Evolutionary conservation across 352 stramenopile genomes (phyloP), one percentile per base, ranked within the genome.

Genomic region (Globisporangium paroecandrum): DNA sequence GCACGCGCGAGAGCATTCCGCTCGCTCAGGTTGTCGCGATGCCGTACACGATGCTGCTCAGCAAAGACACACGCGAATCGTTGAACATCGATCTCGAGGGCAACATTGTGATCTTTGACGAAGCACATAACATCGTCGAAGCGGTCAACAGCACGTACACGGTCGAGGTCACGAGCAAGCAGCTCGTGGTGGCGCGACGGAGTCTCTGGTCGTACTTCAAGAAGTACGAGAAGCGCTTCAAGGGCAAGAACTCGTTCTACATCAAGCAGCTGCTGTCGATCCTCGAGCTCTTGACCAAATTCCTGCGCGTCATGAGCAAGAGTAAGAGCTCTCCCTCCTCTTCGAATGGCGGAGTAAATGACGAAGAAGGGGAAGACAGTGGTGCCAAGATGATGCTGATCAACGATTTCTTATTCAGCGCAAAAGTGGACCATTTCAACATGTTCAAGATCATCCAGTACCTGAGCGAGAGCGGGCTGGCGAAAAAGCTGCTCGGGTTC

Each of bases 81-180:
- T 62, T 99, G 49, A 90, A 90, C 0, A 87, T 99, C 24, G 65
- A 83, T 13, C 66, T 98, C 9, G 79, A 94, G 32, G 78, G 87
- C 58, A 96, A 88, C 54, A 89, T 99, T 9, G 88, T 99, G 18
- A 83, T 99, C 10, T 90, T 99, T 49, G 98, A 99, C 75, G 98
- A 99, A 76, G 98, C 97, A 18, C 98, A 99, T 78, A 99, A 99
- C 75, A 90, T 99, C 49, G 85, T 99, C 8, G 97, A 99, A 68
- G 92, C 97, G 12, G 90, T 99, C 64, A 97, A 97, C 70, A 88
- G 83, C 65, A 95, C 90, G 8, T 94, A 98, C 74, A 93, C 89
- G 49, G 84, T 94, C 13, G 68, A 84, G 38, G 81, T 94, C 10
- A 82, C 77, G 24, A 93, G 76, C 68, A 94, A 93, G 57, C 77